phyloP scores from a whole-genome alignment of 345 rosid genomes.

The Erysimum cheiranthoides region DNA sequence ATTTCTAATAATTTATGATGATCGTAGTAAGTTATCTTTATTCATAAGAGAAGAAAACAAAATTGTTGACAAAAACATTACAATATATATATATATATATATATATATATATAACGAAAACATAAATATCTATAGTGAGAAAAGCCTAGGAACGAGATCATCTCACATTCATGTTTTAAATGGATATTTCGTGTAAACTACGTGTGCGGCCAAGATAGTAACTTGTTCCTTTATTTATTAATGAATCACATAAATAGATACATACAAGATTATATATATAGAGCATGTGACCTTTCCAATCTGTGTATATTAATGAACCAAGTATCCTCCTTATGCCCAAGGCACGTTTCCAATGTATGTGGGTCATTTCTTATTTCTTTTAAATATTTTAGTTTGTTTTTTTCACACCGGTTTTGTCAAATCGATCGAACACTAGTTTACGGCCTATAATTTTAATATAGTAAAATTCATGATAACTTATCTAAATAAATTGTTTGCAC shows the following conservation, averaged over 20 bases:
- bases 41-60: background rate
- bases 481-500: too few relatives aligned
- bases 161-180: slow-evolving; percentile 17
- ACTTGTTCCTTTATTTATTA: background rate
- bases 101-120: too few relatives aligned
- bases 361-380: slow-evolving; percentile 34
- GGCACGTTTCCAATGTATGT: slow-evolving; percentile 27
- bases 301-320: slow-evolving; percentile 43
- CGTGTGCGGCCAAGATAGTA: slow-evolving; percentile 28
- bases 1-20: background rate
- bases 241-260: background rate
- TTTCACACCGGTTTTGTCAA: slow-evolving; percentile 10
- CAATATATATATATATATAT: too few relatives aligned
- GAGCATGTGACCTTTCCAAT: slow-evolving; percentile 16
- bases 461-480: too few relatives aligned
- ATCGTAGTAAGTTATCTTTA: background rate
- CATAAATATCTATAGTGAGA: background rate
- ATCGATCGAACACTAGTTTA: background rate
- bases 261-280: background rate
- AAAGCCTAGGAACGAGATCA: slow-evolving; percentile 10
- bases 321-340: slow-evolving; percentile 29
- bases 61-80: too few relatives aligned
- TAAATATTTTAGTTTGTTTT: background rate
- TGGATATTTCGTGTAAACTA: slow-evolving; percentile 27
- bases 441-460: background rate